Evolutionary conservation across 345 rosid genomes (phyloP).

Genomic region (Syzygium grande): DNA sequence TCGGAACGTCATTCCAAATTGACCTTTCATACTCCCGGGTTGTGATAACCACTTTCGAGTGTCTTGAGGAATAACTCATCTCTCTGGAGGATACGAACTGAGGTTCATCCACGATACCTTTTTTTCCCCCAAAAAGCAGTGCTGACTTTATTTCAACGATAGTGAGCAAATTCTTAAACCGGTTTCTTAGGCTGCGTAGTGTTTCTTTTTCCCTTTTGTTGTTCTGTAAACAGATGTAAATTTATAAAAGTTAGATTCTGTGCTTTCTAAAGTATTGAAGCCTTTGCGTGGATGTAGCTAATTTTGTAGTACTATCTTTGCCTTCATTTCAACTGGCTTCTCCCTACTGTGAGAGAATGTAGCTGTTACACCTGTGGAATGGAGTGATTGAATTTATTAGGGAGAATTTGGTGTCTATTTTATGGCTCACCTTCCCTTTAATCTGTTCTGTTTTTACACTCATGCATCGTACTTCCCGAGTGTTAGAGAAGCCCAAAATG

Average conservation of each 20-base stretch:
- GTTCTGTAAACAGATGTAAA: neutral
- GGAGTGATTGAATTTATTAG: neutral
- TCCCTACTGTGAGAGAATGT: neutral
- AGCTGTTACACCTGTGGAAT: neutral
- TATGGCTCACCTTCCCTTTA: neutral
- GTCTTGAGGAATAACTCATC: neutral
- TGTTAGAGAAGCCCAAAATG: neutral
- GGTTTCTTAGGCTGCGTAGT: neutral
- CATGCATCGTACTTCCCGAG: neutral
- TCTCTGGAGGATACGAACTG: neutral
- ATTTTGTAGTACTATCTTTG: neutral
- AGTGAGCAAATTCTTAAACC: neutral
- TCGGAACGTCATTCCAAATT: neutral
- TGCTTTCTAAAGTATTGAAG: neutral
- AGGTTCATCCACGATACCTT: neutral
- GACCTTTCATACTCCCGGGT: neutral
- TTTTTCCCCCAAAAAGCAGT: neutral
- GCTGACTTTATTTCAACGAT: neutral
- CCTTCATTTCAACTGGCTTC: neutral
- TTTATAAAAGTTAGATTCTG: neutral
- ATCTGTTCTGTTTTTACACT: neutral
- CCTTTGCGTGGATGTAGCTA: neutral
- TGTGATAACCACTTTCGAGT: neutral
- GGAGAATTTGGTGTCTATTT: neutral
- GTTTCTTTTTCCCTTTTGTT: neutral